These are phyloP conservation scores for Neurospora crassa DNA, from an alignment of 2,329 filamentous ascomycete species.

Conservation along the genomic window DNA sequence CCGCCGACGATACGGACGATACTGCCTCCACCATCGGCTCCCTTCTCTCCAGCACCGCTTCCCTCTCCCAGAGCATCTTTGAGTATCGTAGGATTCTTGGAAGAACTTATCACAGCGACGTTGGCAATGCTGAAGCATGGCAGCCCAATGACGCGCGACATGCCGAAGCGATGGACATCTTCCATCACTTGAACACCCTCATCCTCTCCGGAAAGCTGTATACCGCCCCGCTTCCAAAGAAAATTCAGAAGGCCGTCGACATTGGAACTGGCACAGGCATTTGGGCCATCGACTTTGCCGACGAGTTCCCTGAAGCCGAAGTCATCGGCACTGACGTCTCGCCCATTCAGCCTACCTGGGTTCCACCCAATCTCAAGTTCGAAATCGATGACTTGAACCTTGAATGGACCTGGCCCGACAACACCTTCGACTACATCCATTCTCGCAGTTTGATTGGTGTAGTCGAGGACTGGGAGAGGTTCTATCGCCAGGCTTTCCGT, in stretches of 20 bases:
- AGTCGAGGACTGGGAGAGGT: slow-evolving; percentile 10
- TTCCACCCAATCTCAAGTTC: slow-evolving; percentile 49
- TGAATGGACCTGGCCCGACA: slow-evolving; percentile 31
- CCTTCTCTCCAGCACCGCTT: slow-evolving; percentile 6
- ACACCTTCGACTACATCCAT: slow-evolving; percentile 48
- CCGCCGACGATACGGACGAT: neutral
- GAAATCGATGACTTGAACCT: slow-evolving; percentile 48
- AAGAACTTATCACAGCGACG: slow-evolving; percentile 9
- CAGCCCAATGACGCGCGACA: slow-evolving; percentile 9
- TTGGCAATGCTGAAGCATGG: slow-evolving; percentile 6
- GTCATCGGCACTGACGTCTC: slow-evolving; percentile 13
- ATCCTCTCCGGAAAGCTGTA: slow-evolving; percentile 23
- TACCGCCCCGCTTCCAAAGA: slow-evolving; percentile 12
- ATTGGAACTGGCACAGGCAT: neutral
- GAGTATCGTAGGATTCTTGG: slow-evolving; percentile 10
- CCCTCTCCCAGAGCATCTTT: slow-evolving; percentile 10
- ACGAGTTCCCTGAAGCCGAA: slow-evolving; percentile 26
- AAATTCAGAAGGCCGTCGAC: neutral
- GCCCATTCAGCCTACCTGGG: slow-evolving; percentile 29
- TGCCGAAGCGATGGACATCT: slow-evolving; percentile 22
- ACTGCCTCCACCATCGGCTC: slow-evolving; percentile 2
- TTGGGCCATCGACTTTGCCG: slow-evolving; percentile 29
- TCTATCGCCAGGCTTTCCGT: slow-evolving; percentile 14
- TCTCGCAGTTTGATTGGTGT: slow-evolving; percentile 25
- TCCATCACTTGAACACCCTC: slow-evolving; percentile 25